phyloP scores from a whole-genome alignment of 2,329 filamentous ascomycete genomes.

The Byssochlamys sp. region DNA sequence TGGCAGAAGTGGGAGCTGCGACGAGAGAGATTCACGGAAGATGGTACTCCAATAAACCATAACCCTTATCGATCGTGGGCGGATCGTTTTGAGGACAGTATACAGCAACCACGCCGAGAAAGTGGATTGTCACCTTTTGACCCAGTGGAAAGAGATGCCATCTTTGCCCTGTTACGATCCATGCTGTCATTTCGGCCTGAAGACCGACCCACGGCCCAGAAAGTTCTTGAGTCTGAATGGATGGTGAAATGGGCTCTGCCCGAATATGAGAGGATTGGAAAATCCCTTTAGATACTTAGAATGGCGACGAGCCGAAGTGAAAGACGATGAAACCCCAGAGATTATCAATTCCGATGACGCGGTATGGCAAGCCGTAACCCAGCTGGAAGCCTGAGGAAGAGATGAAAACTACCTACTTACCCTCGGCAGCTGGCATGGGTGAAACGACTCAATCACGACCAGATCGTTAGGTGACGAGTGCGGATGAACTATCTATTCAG shows the following conservation, averaged over 20 bases:
- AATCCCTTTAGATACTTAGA: no score
- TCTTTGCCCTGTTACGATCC: conserved; percentile 16
- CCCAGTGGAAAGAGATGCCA: conserved; percentile 14
- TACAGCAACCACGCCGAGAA: conserved; percentile 19
- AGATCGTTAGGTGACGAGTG: no score
- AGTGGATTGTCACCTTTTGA: conserved; percentile 14
- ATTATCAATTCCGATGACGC: no score
- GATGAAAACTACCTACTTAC: no score
- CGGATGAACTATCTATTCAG: no score
- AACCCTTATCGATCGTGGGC: conserved; percentile 11
- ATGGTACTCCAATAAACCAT: conserved; percentile 11
- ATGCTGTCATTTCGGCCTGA: conserved; percentile 21
- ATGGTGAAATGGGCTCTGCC: conserved; percentile 23
- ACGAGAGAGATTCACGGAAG: conserved; percentile 14
- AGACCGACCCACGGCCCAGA: conserved; percentile 13
- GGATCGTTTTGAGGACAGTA: conserved; percentile 17
- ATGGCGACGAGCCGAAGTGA: no score
- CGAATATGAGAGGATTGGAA: background rate
- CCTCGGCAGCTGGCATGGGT: no score
- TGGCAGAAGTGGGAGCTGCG: conserved; percentile 19
- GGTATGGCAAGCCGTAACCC: no score
- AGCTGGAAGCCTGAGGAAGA: no score
- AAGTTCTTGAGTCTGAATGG: conserved; percentile 20
- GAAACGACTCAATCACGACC: no score
- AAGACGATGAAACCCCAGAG: no score